Conservation (phyloP, 2,329 filamentous ascomycete species). For the Alternaria novae-zelandiae region DNA sequence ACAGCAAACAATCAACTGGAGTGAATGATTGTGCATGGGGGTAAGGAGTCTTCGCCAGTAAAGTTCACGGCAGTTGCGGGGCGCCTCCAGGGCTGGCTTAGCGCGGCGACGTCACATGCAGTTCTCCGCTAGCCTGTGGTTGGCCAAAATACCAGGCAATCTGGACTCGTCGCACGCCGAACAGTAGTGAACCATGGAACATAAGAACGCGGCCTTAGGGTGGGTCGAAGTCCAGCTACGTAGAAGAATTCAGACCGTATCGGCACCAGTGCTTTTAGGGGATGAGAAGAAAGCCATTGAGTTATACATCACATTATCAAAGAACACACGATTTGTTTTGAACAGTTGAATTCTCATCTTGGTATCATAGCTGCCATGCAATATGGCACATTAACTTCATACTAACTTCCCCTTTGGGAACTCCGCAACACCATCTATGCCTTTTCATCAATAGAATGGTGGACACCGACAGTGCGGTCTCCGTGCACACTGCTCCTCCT, state of each 20-base stretch:
- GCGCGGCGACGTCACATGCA: too few species aligned
- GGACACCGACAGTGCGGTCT: conserved; percentile 29
- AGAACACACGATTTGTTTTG: not conserved
- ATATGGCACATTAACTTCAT: conserved; percentile 6
- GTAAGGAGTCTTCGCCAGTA: not conserved
- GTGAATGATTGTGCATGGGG: not conserved
- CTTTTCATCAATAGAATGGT: conserved; percentile 20
- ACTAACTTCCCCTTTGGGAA: not conserved
- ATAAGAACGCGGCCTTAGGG: not conserved
- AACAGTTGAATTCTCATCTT: conserved; percentile 8
- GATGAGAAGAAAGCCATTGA: not conserved
- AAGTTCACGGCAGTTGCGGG: not conserved
- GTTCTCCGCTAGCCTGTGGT: too few species aligned
- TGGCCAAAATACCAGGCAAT: too few species aligned
- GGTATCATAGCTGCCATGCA: conserved; percentile 9
- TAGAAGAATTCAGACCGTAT: not conserved
- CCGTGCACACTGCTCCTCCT: conserved; percentile 31
- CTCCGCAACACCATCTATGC: conserved; percentile 1
- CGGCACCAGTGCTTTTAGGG: not conserved
- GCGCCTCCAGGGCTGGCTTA: too few species aligned
- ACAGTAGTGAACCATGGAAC: not conserved
- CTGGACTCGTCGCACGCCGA: not conserved
- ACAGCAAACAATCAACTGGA: not conserved
- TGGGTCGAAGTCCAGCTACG: not conserved
- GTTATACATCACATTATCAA: not conserved